Percentiles rank a stretch among this genome's conserved stretches.
phyloP scores from a whole-genome alignment of 2,329 filamentous ascomycete genomes.

The Talaromyces sp. region DNA sequence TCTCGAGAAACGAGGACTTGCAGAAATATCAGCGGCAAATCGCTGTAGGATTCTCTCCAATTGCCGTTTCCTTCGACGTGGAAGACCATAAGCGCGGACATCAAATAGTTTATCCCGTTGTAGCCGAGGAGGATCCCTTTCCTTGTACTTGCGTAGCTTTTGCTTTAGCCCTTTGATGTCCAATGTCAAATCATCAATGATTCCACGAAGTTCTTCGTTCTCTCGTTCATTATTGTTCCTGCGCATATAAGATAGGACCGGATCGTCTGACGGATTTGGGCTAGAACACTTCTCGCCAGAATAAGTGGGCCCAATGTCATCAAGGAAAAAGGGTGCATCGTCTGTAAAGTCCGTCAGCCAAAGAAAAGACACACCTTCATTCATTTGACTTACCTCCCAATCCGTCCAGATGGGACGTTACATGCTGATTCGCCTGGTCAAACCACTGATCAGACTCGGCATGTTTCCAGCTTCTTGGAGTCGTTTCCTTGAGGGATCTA shows the following conservation, averaged over 20 bases:
- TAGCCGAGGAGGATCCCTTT: conserved; percentile 61
- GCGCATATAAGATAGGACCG: conserved; percentile 25
- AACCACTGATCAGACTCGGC: conserved; percentile 44
- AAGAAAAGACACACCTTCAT: conserved; percentile 23
- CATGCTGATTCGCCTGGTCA: conserved; percentile 47
- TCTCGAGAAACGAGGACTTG: not conserved
- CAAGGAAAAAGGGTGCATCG: conserved; percentile 34
- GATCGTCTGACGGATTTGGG: conserved; percentile 22
- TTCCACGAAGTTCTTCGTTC: conserved; percentile 69
- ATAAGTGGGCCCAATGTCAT: conserved; percentile 10
- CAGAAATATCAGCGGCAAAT: conserved; percentile 46
- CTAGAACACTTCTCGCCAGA: conserved; percentile 17
- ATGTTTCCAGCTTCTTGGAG: not conserved
- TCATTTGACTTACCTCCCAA: conserved; percentile 7
- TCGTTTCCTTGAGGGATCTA: not conserved
- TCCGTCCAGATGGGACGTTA: conserved; percentile 27
- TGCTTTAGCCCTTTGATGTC: conserved; percentile 76
- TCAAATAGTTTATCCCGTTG: conserved; percentile 73
- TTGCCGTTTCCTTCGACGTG: conserved; percentile 67
- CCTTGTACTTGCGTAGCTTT: conserved; percentile 66
- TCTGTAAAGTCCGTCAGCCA: conserved; percentile 27
- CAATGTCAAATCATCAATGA: conserved; percentile 82
- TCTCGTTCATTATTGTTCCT: conserved; percentile 50
- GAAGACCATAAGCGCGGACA: conserved; percentile 69
- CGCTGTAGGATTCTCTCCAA: conserved; percentile 65